phyloP scores from a whole-genome alignment of 2,329 filamentous ascomycete species.

The Cladorrhinum sp. region DNA sequence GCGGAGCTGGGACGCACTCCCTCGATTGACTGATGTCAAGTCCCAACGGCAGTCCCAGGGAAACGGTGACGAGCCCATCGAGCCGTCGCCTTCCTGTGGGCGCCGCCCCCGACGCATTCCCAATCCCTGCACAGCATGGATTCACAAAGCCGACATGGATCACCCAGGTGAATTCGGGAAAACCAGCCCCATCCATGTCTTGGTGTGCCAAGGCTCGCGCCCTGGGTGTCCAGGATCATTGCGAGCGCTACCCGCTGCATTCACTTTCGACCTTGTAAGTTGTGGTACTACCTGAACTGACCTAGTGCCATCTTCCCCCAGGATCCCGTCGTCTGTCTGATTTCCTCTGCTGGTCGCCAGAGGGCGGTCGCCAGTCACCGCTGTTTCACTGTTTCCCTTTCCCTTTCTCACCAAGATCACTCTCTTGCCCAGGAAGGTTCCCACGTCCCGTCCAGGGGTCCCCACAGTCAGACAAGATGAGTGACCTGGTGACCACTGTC shows the following conservation, averaged over 20 bases:
- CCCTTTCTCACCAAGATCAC: conserved; percentile 17
- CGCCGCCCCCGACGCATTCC: not conserved
- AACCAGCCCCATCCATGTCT: conserved; percentile 9
- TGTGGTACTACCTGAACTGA: conserved; percentile 26
- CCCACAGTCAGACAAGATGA: conserved; percentile 27
- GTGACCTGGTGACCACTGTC: conserved; percentile 29
- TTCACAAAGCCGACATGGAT: conserved; percentile 14
- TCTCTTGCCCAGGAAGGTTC: conserved; percentile 23
- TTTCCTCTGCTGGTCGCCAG: conserved; percentile 14
- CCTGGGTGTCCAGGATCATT: conserved; percentile 18
- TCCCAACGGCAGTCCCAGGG: conserved; percentile 19
- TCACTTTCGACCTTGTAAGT: conserved; percentile 20
- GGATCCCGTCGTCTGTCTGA: conserved; percentile 24
- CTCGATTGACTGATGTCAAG: not conserved
- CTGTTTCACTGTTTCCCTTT: conserved; percentile 28
- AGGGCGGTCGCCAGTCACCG: conserved; percentile 28
- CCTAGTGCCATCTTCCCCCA: conserved; percentile 23
- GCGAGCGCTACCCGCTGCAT: conserved; percentile 21
- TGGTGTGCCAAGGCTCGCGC: conserved; percentile 17
- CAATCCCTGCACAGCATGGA: conserved; percentile 24
- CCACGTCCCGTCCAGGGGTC: conserved; percentile 22
- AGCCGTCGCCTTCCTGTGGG: conserved; percentile 12
- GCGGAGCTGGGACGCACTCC: not conserved
- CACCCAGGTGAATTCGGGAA: conserved; percentile 14
- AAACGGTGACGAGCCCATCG: conserved; percentile 24